Evolutionary conservation across 2,329 filamentous ascomycete species (phyloP).

Genomic region (Aspergillus spinulosporus): DNA sequence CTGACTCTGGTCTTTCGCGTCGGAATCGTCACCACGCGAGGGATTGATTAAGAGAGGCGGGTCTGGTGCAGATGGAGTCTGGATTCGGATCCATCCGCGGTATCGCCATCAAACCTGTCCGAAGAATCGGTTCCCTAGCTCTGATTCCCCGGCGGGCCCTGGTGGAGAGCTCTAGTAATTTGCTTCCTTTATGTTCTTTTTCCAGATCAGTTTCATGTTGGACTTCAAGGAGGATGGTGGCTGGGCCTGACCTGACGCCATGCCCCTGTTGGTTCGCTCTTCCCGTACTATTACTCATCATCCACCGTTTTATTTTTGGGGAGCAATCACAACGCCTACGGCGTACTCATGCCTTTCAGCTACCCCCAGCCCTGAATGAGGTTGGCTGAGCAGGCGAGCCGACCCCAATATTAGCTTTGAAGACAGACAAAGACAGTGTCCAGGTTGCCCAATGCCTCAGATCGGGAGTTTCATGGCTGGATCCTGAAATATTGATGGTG

Average conservation of each 20-base stretch:
- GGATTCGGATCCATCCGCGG: conserved; percentile 35
- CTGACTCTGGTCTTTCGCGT: conserved; percentile 14
- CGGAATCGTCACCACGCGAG: conserved; percentile 22
- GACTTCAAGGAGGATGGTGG: conserved; percentile 13
- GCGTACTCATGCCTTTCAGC: neutral
- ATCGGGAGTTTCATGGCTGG: neutral
- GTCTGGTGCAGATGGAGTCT: conserved; percentile 19
- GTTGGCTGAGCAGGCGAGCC: neutral
- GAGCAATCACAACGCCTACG: conserved; percentile 12
- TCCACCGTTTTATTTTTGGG: conserved; percentile 11
- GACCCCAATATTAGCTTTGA: neutral
- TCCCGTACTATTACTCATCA: conserved; percentile 14
- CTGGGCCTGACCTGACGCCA: conserved; percentile 10
- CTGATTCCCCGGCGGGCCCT: conserved; percentile 18
- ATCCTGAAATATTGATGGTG: neutral
- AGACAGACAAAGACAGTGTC: neutral
- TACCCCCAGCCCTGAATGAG: neutral
- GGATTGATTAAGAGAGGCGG: conserved; percentile 14
- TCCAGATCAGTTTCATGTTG: conserved; percentile 16
- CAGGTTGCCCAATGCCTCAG: neutral
- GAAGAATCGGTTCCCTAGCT: conserved; percentile 34
- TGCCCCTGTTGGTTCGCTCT: conserved; percentile 10
- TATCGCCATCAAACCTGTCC: conserved; percentile 25
- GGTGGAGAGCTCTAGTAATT: conserved; percentile 24
- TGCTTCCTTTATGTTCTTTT: conserved; percentile 17